Evolutionary conservation across 1,284 basidiomycete species (phyloP).

Genomic region (Lentinula novae-zelandiae): DNA sequence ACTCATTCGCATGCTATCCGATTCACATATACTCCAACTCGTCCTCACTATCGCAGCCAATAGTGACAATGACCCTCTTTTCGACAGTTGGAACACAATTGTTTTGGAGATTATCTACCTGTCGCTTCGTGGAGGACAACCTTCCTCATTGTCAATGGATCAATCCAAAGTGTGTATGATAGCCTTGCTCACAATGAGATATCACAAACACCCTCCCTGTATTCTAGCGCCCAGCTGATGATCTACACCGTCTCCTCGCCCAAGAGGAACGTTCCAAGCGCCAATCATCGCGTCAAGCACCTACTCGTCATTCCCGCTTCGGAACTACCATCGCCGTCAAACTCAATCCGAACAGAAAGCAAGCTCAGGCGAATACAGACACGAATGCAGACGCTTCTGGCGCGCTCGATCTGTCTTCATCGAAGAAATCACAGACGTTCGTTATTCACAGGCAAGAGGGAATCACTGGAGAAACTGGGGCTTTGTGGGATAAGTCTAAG

Average conservation of each 20-base stretch:
- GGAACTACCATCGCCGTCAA: slow-evolving; percentile 87
- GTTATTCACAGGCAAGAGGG: slow-evolving; percentile 85
- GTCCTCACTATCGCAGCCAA: slow-evolving; percentile 82
- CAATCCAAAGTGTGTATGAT: slow-evolving; percentile 57
- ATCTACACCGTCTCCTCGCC: slow-evolving; percentile 68
- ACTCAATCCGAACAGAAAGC: slow-evolving; percentile 53
- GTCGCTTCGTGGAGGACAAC: slow-evolving; percentile 74
- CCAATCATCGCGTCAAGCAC: slow-evolving; percentile 53
- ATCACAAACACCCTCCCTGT: background rate
- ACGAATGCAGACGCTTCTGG: slow-evolving; percentile 28
- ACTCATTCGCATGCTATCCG: slow-evolving; percentile 68
- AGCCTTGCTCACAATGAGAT: no score
- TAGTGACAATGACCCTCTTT: slow-evolving; percentile 63
- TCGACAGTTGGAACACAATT: slow-evolving; percentile 83
- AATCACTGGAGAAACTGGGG: slow-evolving; percentile 69
- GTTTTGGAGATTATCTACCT: slow-evolving; percentile 89
- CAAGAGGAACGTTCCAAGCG: slow-evolving; percentile 64
- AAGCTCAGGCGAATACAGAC: slow-evolving; percentile 16
- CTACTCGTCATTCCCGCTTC: slow-evolving; percentile 90
- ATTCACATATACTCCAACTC: slow-evolving; percentile 74
- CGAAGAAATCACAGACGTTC: slow-evolving; percentile 40
- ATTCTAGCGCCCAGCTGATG: slow-evolving; percentile 60
- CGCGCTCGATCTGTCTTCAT: slow-evolving; percentile 23
- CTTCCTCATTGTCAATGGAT: slow-evolving; percentile 59
- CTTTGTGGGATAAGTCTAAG: slow-evolving; percentile 78